Evolutionary conservation across 371 early-diverging fungal species (phyloP).

Genomic region (Chytridium lagenaria): DNA sequence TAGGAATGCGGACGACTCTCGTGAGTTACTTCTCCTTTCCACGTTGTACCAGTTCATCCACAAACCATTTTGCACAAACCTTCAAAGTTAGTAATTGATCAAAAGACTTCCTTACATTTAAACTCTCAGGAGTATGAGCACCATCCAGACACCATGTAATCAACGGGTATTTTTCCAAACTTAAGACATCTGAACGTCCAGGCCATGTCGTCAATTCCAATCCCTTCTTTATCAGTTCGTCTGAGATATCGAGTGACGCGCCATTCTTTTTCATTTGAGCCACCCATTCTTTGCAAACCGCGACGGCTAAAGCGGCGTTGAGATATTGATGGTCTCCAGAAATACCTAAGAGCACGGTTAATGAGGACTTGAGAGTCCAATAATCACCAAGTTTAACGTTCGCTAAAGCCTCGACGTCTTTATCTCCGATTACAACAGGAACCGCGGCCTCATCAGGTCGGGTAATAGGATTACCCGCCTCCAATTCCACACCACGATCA

Average conservation of each 20-base stretch:
- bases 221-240: conserved; percentile 55
- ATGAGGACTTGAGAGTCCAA: too few relatives aligned
- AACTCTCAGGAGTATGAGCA: conserved; percentile 92
- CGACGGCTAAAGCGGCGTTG: conserved; percentile 81
- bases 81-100: neutral
- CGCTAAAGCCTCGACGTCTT: conserved; percentile 10
- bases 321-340: conserved; percentile 83
- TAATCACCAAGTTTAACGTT: neutral
- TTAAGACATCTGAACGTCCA: conserved; percentile 81
- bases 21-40: too few relatives aligned
- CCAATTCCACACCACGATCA: conserved; percentile 70
- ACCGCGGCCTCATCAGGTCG: neutral
- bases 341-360: too few relatives aligned
- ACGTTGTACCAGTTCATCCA: too few relatives aligned
- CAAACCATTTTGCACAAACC: conserved; percentile 80
- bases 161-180: conserved; percentile 47
- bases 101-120: conserved; percentile 51
- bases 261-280: conserved; percentile 23
- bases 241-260: conserved; percentile 13
- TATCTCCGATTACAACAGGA: neutral
- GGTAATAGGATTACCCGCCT: conserved; percentile 37
- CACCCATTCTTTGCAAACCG: conserved; percentile 60
- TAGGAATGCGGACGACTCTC: too few relatives aligned
- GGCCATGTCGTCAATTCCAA: conserved; percentile 80
- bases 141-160: conserved; percentile 88